Evolutionary conservation across 306 rosid species (phyloP).

Genomic region (Corylus avellana): DNA sequence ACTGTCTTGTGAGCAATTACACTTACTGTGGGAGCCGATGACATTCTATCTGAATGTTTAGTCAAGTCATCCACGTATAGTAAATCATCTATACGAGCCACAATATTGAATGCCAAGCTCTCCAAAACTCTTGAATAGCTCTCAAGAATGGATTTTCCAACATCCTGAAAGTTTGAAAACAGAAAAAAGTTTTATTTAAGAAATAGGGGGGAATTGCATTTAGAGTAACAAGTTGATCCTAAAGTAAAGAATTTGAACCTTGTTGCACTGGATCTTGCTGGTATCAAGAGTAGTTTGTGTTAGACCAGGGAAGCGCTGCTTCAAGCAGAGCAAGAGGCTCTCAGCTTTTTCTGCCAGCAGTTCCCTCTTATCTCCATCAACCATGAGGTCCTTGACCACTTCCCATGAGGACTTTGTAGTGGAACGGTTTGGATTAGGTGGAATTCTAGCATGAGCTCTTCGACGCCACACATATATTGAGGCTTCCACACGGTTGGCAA

Average conservation of each 20-base stretch:
- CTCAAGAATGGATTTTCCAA: conserved; percentile 89
- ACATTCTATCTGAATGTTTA: conserved; percentile 62
- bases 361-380: conserved; percentile 85
- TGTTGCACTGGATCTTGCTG: conserved; percentile 88
- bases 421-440: conserved; percentile 60
- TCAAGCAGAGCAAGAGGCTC: conserved; percentile 64
- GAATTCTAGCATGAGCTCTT: conserved; percentile 61
- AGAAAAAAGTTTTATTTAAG: neutral
- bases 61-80: conserved; percentile 83
- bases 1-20: conserved; percentile 60
- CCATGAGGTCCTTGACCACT: conserved; percentile 84
- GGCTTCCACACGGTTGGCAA: conserved; percentile 91
- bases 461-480: conserved; percentile 83
- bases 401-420: conserved; percentile 91
- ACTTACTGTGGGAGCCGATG: conserved; percentile 58
- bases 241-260: conserved; percentile 44
- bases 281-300: conserved; percentile 88
- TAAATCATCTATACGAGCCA: conserved; percentile 88
- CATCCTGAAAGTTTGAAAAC: conserved; percentile 61
- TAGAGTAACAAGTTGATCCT: neutral
- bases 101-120: conserved; percentile 85
- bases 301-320: conserved; percentile 84
- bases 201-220: neutral
- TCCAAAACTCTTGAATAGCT: conserved; percentile 95
- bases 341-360: conserved; percentile 86